Evolutionary conservation across 345 rosid genomes (phyloP), one percentile per base, ranked within the genome.

Genomic region (Sapria himalayana): DNA sequence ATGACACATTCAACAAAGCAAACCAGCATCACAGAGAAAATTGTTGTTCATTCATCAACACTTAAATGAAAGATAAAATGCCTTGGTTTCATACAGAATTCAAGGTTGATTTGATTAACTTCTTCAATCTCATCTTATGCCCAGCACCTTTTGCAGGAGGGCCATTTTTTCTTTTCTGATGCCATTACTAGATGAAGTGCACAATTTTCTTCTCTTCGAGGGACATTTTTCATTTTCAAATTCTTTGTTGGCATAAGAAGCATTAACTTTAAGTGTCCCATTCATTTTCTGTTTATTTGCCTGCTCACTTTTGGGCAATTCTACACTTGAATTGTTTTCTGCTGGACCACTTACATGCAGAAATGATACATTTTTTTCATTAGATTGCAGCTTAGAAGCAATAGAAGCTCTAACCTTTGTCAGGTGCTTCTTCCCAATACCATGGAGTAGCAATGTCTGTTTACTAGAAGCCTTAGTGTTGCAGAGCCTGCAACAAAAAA

Each of bases 371-470:
- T 54, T 76, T 3, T 43, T 51, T 45, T 49, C 65, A 23, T 63
- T 60, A 53, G 62, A 51, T 53, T 56, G 72, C 33, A 65, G 76
- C 34, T 60, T 71, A 25, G 67, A 56, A 29, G 79, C 71, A 66
- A 73, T 81, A 48, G 66, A 55, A 18, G 78, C 89, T 37, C 76
- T 64, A 15, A 80, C 92, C 60, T 78, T 81, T 18, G 62, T 73
- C 56, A 70, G 45, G 50, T 85, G 97, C 67, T 78, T 85, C 74
- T 85, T 85, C 38, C 97, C 97, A 20, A 81, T 92, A 4, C 94
- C 94, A 66, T 81, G 97, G 14, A 80, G 69, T 55, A 81, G 77
- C 58, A 85, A 57, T 13, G 91, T 23, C 62, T 85, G 96, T 66
- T 73, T 69, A 53, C 93, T 76, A 1, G 93, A 56, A 46, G 94